Evolutionary conservation across 129 eudicot species (phyloP).

Genomic region (Glebionis coronaria): DNA sequence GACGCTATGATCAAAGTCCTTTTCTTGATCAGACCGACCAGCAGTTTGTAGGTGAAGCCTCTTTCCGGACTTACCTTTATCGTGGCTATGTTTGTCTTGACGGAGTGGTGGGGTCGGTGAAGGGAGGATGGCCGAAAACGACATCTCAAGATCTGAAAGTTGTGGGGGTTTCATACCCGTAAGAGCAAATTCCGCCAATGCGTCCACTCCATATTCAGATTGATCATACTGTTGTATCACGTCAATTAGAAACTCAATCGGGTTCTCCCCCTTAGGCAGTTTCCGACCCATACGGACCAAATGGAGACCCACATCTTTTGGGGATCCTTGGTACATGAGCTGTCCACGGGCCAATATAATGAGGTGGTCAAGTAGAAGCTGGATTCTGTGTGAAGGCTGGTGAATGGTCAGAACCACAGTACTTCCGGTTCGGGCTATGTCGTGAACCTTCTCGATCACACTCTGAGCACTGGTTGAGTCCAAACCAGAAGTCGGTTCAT

Average conservation of each 20-base stretch:
- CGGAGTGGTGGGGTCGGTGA: constrained; percentile 44
- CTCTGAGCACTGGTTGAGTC: constrained; percentile 84
- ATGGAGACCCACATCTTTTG: constrained; percentile 68
- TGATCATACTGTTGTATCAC: constrained; percentile 82
- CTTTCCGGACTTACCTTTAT: constrained; percentile 29
- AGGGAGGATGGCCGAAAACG: constrained; percentile 35
- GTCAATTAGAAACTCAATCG: constrained; percentile 68
- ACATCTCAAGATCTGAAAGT: constrained; percentile 37
- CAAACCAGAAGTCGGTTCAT: constrained; percentile 90
- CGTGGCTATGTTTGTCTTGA: constrained; percentile 8
- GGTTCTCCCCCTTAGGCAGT: constrained; percentile 63
- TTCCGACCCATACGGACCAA: constrained; percentile 52
- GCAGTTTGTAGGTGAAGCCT: constrained; percentile 46
- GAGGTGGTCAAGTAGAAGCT: constrained; percentile 64
- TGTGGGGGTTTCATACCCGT: constrained; percentile 80
- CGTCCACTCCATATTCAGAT: constrained; percentile 71
- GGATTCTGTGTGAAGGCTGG: constrained; percentile 70
- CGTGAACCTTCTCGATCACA: constrained; percentile 73
- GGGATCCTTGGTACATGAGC: constrained; percentile 87
- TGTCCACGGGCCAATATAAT: constrained; percentile 76
- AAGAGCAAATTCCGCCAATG: constrained; percentile 65
- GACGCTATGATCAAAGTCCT: constrained; percentile 55
- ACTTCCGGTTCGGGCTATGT: constrained; percentile 70
- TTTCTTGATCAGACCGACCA: constrained; percentile 35
- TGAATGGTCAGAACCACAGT: constrained; percentile 79